A percentile compares a stretch with the other conserved stretches of the same genome.
Conservation (phyloP, 2,329 filamentous ascomycete species). For the Claviceps arundinis region DNA sequence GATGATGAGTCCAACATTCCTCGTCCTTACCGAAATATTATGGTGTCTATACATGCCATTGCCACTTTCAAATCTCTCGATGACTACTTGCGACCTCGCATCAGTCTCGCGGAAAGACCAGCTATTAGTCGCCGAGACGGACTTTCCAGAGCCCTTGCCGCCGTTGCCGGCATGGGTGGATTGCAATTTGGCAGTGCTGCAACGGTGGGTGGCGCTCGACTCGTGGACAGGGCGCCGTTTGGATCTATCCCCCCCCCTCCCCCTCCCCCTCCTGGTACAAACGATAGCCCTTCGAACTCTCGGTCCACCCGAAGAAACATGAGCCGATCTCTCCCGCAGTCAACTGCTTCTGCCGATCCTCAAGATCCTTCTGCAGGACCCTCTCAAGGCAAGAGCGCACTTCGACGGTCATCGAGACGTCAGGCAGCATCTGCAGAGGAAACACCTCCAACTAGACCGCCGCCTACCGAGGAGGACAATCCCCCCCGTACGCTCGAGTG, state of each 20-base stretch:
- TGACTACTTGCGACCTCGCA: slow-evolving; percentile 85
- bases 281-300: slow-evolving; percentile 29
- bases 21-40: slow-evolving; percentile 76
- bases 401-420: slow-evolving; percentile 52
- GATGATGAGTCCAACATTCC: slow-evolving; percentile 88
- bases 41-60: slow-evolving; percentile 97
- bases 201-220: slow-evolving; percentile 31
- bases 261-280: slow-evolving; percentile 9
- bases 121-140: slow-evolving; percentile 50
- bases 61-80: slow-evolving; percentile 95
- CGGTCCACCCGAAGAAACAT: slow-evolving; percentile 33
- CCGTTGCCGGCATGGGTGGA: slow-evolving; percentile 61
- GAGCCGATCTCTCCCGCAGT: slow-evolving; percentile 29
- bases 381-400: slow-evolving; percentile 43
- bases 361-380: slow-evolving; percentile 30
- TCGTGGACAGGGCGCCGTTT: slow-evolving; percentile 31
- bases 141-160: slow-evolving; percentile 55
- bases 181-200: slow-evolving; percentile 37
- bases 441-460: slow-evolving; percentile 35
- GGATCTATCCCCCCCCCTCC: slow-evolving; percentile 22
- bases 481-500: slow-evolving; percentile 70
- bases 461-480: slow-evolving; percentile 45
- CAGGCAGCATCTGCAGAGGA: slow-evolving; percentile 39
- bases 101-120: slow-evolving; percentile 61
- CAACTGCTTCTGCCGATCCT: slow-evolving; percentile 27